Evolutionary conservation across 495 filamentous ascomycete genomes (phyloP).

Genomic region (Lasiosphaeria ovina): DNA sequence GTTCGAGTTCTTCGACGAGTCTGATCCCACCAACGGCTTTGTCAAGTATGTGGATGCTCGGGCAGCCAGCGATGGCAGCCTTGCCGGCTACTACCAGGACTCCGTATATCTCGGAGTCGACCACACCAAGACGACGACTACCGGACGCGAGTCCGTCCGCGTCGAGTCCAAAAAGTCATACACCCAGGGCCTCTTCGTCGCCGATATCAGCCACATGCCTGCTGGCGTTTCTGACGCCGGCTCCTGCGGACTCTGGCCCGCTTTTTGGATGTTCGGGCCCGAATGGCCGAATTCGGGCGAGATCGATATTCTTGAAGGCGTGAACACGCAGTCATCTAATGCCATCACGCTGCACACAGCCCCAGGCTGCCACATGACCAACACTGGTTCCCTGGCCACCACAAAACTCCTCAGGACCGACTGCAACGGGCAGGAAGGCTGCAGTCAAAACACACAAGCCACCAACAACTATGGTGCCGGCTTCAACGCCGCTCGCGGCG

Average conservation of each 20-base stretch:
- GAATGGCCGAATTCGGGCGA: constrained; percentile 80
- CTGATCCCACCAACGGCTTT: constrained; percentile 68
- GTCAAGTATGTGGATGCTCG: constrained; percentile 61
- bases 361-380: constrained; percentile 57
- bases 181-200: constrained; percentile 67
- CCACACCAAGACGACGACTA: constrained; percentile 41
- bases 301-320: constrained; percentile 90
- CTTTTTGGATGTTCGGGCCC: constrained; percentile 68
- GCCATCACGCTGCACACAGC: constrained; percentile 74
- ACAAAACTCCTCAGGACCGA: constrained; percentile 45
- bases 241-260: constrained; percentile 61
- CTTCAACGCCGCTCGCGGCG: constrained; percentile 73
- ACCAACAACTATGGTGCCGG: constrained; percentile 59
- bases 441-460: constrained; percentile 40
- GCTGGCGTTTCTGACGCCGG: constrained; percentile 35
- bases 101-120: constrained; percentile 57
- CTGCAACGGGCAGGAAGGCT: constrained; percentile 51
- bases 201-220: constrained; percentile 77
- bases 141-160: constrained; percentile 67
- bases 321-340: constrained; percentile 65
- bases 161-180: constrained; percentile 67
- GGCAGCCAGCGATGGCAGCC: constrained; percentile 52
- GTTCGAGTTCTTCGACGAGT: constrained; percentile 52
- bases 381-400: constrained; percentile 48
- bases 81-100: constrained; percentile 55